Base-by-base conservation (phyloP, 495 filamentous ascomycete species). In the Sordaria brevicollis region DNA sequence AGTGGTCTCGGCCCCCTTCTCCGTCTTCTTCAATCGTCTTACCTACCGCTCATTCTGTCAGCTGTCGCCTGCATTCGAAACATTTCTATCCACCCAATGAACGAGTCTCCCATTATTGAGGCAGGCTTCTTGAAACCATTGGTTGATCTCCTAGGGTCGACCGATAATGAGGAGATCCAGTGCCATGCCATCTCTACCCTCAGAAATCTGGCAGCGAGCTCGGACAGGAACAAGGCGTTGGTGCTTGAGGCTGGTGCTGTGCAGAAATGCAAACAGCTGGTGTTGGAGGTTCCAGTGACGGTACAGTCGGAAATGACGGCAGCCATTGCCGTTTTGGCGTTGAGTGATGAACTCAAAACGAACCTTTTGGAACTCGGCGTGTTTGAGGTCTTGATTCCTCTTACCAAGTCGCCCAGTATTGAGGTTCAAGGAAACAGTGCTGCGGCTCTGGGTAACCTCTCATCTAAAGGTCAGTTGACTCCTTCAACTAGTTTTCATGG, bases 241-340 rank as follows among this genome's bases (percentile, higher is more conserved):
- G 95, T 99, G 5, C 84, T 99, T 43, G 93, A 98, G 80, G 95
- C 95, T 11, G 95, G 96, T 17, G 95, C 95, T 19, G 95, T 99
- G 57, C 93, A 97, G 77, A 98, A 98, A 76, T 99, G 95, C 87
- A 98, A 97, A 80, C 91, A 97, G 74, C 86, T 99, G 43, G 94
- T 99, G 21, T 84, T 99, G 13, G 89, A 96, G 54, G 95, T 98
- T 33, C 93, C 96, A 0, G 86, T 98, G 65, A 94, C 90, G 41
- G 95, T 99, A 5, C 95, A 99, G 76, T 97, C 93, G 25, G 95
- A 99, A 80, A 99, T 99, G 95, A 99, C 95, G 31, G 95, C 95
- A 34, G 95, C 95, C 3, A 98, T 99, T 78, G 95, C 95, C 57
- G 95, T 99, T n/a, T 84, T 99, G 67, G 95, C 95, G 21, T 81